Percentiles rank a stretch among this genome's conserved stretches.
Evolutionary conservation across 768 basidiomycete species (phyloP).

Genomic region (Tylopilus plumbeoviolaceoides): DNA sequence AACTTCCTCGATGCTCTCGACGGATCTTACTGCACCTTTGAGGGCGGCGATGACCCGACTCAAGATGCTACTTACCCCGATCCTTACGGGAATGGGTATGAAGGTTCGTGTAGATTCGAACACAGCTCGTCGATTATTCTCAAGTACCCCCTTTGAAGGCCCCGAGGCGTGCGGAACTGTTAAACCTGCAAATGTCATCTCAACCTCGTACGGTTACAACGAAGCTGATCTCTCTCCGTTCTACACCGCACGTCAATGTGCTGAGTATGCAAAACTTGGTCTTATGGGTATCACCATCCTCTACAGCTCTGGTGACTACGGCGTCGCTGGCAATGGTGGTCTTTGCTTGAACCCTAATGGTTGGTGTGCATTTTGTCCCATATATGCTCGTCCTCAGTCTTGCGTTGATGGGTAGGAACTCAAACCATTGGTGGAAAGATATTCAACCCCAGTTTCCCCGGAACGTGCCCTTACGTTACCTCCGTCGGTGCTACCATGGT

Average conservation of each 20-base stretch:
- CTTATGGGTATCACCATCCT: slow-evolving; percentile 35
- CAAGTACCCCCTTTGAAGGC: slow-evolving; percentile 8
- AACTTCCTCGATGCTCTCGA: slow-evolving; percentile 39
- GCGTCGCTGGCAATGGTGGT: background rate
- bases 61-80: slow-evolving; percentile 30
- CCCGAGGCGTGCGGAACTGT: slow-evolving; percentile 34
- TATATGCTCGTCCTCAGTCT: background rate
- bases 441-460: slow-evolving; percentile 28
- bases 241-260: slow-evolving; percentile 40
- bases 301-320: slow-evolving; percentile 7
- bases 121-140: background rate
- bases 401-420: slow-evolving; percentile 18
- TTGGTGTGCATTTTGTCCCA: background rate
- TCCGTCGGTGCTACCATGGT: background rate
- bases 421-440: slow-evolving; percentile 21
- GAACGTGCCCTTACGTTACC: slow-evolving; percentile 7
- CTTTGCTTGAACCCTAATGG: slow-evolving; percentile 21
- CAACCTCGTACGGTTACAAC: slow-evolving; percentile 39
- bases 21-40: slow-evolving; percentile 34
- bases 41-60: slow-evolving; percentile 32
- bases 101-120: background rate
- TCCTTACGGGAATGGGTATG: background rate
- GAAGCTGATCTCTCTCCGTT: slow-evolving; percentile 35
- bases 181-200: slow-evolving; percentile 38
- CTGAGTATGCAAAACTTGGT: slow-evolving; percentile 45